Base-by-base conservation (phyloP, 2,329 filamentous ascomycete genomes). In the Fusarium sp. region DNA sequence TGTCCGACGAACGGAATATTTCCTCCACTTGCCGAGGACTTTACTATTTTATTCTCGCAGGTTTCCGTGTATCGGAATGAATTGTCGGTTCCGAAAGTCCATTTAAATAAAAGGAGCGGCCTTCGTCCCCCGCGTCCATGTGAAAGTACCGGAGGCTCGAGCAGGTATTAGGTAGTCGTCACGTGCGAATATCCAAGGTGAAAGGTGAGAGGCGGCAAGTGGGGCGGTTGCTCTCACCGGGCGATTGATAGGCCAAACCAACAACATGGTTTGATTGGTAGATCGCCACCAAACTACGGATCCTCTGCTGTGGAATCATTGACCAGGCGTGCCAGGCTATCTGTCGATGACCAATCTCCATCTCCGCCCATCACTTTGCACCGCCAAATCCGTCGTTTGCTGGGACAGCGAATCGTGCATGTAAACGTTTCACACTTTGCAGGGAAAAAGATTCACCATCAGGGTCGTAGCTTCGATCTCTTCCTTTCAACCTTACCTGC, bases 331-430 rank as follows among this genome's bases (percentile, higher is more conserved):
- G 31, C 50, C 50, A 59, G 54, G 55, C 53, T 45, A 43, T 63
- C 68, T 45, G 45, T 63, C 68, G 53, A 76, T 76, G 70, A 74
- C 67, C 72, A 75, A 74, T 75, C 72, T 73, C 66, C 60, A 58
- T 66, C 64, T 65, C 72, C 58, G 52, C 50, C 55, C 61, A 61
- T 63, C 67, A 59, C 55, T 50, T 56, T 58, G 52, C 58, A 66
- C 55, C 67, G 42, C 63, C 58, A 57, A 55, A 62, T 57, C 52
- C 43, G 49, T 64, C 42, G 50, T 44, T 64, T 45, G 34, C 51
- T 20, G 22, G 31, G 44, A 45, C 44, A 54, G 39, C 57, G 57
- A 69, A 66, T 40, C 66, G 51, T 58, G 44, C 62, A 58, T 58
- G 46, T 31, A 46, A 38, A 34, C 24, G 45, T 60, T 60, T 60